These are phyloP conservation scores for Paxillus involutus DNA, from an alignment of 768 basidiomycete genomes.

Conservation along the genomic window DNA sequence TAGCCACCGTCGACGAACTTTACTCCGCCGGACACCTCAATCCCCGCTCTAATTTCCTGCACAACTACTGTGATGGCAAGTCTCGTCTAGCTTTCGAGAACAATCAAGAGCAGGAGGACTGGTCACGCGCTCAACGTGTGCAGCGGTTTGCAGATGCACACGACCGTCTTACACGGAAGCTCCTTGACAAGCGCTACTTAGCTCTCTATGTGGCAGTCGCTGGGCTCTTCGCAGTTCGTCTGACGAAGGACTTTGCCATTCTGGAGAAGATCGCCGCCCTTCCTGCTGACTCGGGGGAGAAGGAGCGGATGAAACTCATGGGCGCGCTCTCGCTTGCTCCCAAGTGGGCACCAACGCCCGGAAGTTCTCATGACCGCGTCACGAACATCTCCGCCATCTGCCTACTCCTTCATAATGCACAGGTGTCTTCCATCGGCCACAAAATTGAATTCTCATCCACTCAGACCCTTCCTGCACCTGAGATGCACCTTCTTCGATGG, in stretches of 20 bases:
- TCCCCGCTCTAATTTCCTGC: constrained; percentile 23
- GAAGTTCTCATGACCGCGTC: constrained; percentile 56
- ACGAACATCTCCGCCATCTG: constrained; percentile 67
- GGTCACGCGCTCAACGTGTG: constrained; percentile 18
- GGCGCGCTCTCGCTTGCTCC: constrained; percentile 49
- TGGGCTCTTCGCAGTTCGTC: constrained; percentile 54
- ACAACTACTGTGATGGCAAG: constrained; percentile 17
- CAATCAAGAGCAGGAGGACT: constrained; percentile 23
- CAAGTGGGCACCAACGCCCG: constrained; percentile 73
- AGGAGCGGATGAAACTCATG: constrained; percentile 11
- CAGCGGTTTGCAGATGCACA: constrained; percentile 30
- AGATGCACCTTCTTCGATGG: constrained; percentile 48
- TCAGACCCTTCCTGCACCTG: constrained; percentile 34
- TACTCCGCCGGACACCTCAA: constrained; percentile 1
- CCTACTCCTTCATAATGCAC: constrained; percentile 46
- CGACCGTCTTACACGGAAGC: constrained; percentile 38
- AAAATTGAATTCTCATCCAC: constrained; percentile 15
- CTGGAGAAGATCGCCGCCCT: constrained; percentile 39
- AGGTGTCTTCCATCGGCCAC: constrained; percentile 16
- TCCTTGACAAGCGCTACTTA: constrained; percentile 50
- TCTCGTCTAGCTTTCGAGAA: constrained; percentile 25
- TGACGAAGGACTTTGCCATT: constrained; percentile 47
- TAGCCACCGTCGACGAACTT: constrained; percentile 57
- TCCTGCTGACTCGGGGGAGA: constrained; percentile 24
- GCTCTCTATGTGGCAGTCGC: constrained; percentile 65